Percentiles rank a stretch among this genome's conserved stretches.
Evolutionary conservation across 2,329 filamentous ascomycete species (phyloP).

Genomic region (Lojkania enalia): DNA sequence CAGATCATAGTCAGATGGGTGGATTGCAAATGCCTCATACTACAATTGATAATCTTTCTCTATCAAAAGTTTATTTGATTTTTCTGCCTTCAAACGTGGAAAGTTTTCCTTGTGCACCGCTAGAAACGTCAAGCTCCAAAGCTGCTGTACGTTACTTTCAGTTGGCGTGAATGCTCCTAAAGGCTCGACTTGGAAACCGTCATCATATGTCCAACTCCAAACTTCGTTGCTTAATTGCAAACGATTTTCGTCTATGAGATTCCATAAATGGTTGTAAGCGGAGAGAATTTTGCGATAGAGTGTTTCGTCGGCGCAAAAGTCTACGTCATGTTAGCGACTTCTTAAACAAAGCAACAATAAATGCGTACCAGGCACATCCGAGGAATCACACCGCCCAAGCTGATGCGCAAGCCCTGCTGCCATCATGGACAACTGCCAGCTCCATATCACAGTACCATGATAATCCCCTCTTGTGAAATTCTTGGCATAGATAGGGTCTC

Average conservation of each 20-base stretch:
- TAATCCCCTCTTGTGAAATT: constrained; percentile 63
- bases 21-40: too few relatives aligned
- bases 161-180: constrained; percentile 55
- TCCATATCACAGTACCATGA: constrained; percentile 68
- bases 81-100: too few relatives aligned
- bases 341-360: not conserved
- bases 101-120: constrained; percentile 52
- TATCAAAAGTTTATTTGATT: not conserved
- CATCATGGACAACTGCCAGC: constrained; percentile 68
- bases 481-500: constrained; percentile 45
- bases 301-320: constrained; percentile 54
- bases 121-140: constrained; percentile 63
- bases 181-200: constrained; percentile 55
- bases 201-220: constrained; percentile 63
- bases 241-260: constrained; percentile 61
- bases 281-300: constrained; percentile 51
- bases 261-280: constrained; percentile 65
- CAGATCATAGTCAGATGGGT: too few relatives aligned
- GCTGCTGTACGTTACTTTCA: constrained; percentile 59
- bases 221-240: constrained; percentile 60
- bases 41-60: too few relatives aligned
- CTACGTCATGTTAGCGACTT: constrained; percentile 34
- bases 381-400: constrained; percentile 54
- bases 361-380: constrained; percentile 15
- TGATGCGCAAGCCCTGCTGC: constrained; percentile 62